Evolutionary conservation across 345 rosid species (phyloP).

Genomic region (Reutealis trisperma): DNA sequence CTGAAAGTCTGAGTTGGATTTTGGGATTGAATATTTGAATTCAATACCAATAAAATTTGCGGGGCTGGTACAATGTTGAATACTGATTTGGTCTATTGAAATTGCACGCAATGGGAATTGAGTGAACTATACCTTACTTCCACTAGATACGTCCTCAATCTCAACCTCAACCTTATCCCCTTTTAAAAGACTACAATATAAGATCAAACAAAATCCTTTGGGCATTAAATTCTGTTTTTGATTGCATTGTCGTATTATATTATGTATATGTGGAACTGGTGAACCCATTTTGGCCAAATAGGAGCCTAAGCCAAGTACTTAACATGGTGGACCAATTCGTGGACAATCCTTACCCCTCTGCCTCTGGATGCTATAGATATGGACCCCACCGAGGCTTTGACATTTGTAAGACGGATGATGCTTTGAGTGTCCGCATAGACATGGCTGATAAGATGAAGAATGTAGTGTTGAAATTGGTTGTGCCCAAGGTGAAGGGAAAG

Average conservation of each 20-base stretch:
- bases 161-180: too few species aligned
- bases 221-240: too few species aligned
- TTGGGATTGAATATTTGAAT: too few species aligned
- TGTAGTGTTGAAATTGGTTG: slow-evolving; percentile 69
- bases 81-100: slow-evolving; percentile 89
- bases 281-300: slow-evolving; percentile 54
- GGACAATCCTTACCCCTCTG: slow-evolving; percentile 50
- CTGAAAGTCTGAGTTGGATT: too few species aligned
- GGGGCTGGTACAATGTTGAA: slow-evolving; percentile 41
- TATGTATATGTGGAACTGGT: slow-evolving; percentile 18
- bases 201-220: too few species aligned
- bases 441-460: slow-evolving; percentile 86
- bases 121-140: slow-evolving; percentile 53
- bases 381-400: slow-evolving; percentile 50
- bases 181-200: too few species aligned
- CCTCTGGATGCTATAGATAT: slow-evolving; percentile 40
- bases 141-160: too few species aligned
- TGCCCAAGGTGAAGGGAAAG: slow-evolving; percentile 73
- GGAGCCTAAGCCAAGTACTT: slow-evolving; percentile 64
- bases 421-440: slow-evolving; percentile 40
- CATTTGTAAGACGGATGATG: slow-evolving; percentile 48
- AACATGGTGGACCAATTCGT: slow-evolving; percentile 61
- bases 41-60: too few species aligned
- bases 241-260: too few species aligned
- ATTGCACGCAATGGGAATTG: slow-evolving; percentile 95